A percentile compares a stretch with the other conserved stretches of the same genome.
phyloP scores from a whole-genome alignment of 495 filamentous ascomycete species.

The Pyrenula aspistea region DNA sequence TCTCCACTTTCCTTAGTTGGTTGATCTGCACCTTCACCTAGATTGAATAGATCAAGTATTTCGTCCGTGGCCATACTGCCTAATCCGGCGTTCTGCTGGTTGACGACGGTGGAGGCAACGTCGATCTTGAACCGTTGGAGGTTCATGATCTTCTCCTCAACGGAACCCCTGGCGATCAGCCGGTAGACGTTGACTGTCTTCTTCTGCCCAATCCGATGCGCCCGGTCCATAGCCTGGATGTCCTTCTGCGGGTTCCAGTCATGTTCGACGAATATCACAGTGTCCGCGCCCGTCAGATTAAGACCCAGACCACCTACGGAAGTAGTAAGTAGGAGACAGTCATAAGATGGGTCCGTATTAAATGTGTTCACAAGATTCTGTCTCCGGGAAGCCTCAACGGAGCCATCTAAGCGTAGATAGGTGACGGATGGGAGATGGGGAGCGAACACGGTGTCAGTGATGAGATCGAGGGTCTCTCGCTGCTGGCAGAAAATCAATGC shows the following conservation, averaged over 20 bases:
- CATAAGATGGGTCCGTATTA: conserved; percentile 93
- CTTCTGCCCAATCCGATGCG: conserved; percentile 97
- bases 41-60: conserved; percentile 90
- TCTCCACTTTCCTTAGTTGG: conserved; percentile 46
- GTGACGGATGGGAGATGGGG: conserved; percentile 76
- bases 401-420: conserved; percentile 82
- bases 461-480: conserved; percentile 99
- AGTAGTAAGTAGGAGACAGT: conserved; percentile 84
- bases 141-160: conserved; percentile 97
- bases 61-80: conserved; percentile 97
- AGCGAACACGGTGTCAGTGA: conserved; percentile 81
- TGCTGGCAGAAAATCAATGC: conserved; percentile 97
- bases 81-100: conserved; percentile 94
- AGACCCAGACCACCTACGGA: conserved; percentile 89
- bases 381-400: conserved; percentile 76
- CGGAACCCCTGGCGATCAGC: conserved; percentile 82
- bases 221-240: conserved; percentile 97
- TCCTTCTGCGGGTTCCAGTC: conserved; percentile 99
- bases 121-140: conserved; percentile 99
- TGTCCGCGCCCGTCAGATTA: conserved; percentile 94
- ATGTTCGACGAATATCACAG: conserved; percentile 98
- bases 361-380: conserved; percentile 98
- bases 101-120: conserved; percentile 94
- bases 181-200: conserved; percentile 99
- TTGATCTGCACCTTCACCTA: conserved; percentile 63